Evolutionary conservation across 2,329 filamentous ascomycete species (phyloP).

Genomic region (Beauveria asiatica): DNA sequence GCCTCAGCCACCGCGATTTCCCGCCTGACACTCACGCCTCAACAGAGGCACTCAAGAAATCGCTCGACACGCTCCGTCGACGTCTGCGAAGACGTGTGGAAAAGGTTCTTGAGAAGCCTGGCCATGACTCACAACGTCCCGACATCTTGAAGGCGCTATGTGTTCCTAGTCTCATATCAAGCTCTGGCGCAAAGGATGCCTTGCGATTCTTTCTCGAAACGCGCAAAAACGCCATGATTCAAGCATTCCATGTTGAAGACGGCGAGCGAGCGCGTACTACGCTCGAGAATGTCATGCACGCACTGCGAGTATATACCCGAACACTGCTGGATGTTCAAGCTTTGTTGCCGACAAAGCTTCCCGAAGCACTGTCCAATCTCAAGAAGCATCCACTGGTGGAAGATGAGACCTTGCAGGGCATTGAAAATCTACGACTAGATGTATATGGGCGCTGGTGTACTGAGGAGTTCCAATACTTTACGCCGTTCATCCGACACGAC

Average conservation of each 20-base stretch:
- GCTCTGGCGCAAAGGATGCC: slow-evolving; percentile 69
- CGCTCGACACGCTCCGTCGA: slow-evolving; percentile 51
- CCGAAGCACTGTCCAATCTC: slow-evolving; percentile 58
- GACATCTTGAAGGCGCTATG: slow-evolving; percentile 65
- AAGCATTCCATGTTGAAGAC: slow-evolving; percentile 47
- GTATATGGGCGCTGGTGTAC: slow-evolving; percentile 72
- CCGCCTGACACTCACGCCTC: slow-evolving; percentile 26
- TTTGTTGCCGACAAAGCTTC: slow-evolving; percentile 63
- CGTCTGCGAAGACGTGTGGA: slow-evolving; percentile 61
- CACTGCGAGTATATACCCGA: slow-evolving; percentile 64
- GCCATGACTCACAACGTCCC: slow-evolving; percentile 38
- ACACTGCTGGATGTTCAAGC: slow-evolving; percentile 72
- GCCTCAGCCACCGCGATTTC: slow-evolving; percentile 46
- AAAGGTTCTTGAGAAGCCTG: slow-evolving; percentile 55
- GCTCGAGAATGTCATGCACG: slow-evolving; percentile 47
- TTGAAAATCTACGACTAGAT: slow-evolving; percentile 69
- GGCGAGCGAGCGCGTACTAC: slow-evolving; percentile 30
- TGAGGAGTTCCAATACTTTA: slow-evolving; percentile 76
- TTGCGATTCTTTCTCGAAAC: slow-evolving; percentile 70
- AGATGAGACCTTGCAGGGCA: slow-evolving; percentile 55
- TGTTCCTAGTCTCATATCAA: slow-evolving; percentile 75
- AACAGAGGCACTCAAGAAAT: slow-evolving; percentile 56
- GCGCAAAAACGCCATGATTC: slow-evolving; percentile 58
- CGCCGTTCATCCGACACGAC: slow-evolving; percentile 77
- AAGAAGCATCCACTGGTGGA: slow-evolving; percentile 64